A percentile compares a stretch with the other conserved stretches of the same genome.
Conservation (phyloP, 2,329 filamentous ascomycete species). For the Cyphellophora europaea region DNA sequence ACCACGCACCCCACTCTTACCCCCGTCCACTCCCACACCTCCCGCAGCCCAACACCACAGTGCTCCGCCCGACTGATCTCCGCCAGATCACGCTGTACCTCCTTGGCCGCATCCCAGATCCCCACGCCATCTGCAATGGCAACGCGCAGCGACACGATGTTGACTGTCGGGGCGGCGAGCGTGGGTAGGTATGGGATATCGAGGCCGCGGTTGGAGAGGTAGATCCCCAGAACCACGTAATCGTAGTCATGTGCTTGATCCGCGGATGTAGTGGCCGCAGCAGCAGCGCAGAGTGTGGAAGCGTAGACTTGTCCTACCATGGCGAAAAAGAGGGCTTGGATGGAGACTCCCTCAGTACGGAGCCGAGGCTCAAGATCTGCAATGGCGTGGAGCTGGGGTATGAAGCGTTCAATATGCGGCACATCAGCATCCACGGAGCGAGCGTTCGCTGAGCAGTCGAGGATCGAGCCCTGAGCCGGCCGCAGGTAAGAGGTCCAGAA, state of each 20-base stretch:
- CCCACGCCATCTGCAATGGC: constrained; percentile 28
- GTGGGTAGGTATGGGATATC: constrained; percentile 40
- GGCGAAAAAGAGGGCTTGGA: constrained; percentile 70
- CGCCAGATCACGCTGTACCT: constrained; percentile 60
- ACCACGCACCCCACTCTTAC: constrained; percentile 59
- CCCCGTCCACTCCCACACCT: constrained; percentile 68
- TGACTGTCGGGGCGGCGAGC: constrained; percentile 62
- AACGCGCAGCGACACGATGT: constrained; percentile 64
- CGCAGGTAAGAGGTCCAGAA: constrained; percentile 37
- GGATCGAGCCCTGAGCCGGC: constrained; percentile 10
- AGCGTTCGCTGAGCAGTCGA: neutral
- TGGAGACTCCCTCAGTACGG: constrained; percentile 48
- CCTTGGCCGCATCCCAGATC: constrained; percentile 38
- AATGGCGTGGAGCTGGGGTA: constrained; percentile 35
- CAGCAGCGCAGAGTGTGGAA: constrained; percentile 20
- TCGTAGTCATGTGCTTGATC: too few relatives aligned
- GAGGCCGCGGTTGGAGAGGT: constrained; percentile 66
- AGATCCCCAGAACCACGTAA: constrained; percentile 68
- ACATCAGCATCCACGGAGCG: neutral
- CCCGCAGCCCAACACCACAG: constrained; percentile 54
- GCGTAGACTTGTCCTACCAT: constrained; percentile 50
- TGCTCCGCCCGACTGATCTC: constrained; percentile 49
- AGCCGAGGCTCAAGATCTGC: constrained; percentile 30
- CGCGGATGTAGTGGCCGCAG: neutral
- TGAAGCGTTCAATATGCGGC: constrained; percentile 35